phyloP scores from a whole-genome alignment of 2,329 filamentous ascomycete genomes.

The Penicillium sp. region DNA sequence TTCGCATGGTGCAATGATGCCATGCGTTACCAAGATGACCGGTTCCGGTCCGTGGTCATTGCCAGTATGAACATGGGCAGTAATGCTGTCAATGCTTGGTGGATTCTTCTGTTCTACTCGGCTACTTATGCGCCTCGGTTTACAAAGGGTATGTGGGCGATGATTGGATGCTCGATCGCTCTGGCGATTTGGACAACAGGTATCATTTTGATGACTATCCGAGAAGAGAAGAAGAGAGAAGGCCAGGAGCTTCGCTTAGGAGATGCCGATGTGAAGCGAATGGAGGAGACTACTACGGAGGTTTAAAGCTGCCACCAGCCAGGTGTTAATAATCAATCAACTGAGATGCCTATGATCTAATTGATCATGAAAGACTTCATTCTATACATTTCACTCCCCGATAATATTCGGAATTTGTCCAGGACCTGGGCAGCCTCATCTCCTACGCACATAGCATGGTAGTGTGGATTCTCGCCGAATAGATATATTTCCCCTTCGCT shows the following conservation, averaged over 20 bases:
- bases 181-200: constrained; percentile 26
- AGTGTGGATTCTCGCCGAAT: too few species aligned
- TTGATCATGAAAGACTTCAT: too few species aligned
- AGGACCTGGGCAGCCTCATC: too few species aligned
- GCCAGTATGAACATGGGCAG: constrained; percentile 74
- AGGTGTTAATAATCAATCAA: neutral
- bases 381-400: neutral
- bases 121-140: constrained; percentile 71
- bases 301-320: neutral
- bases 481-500: too few species aligned
- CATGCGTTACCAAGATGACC: constrained; percentile 67
- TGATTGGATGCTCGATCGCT: constrained; percentile 32
- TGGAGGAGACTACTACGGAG: constrained; percentile 2
- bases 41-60: constrained; percentile 69
- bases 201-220: constrained; percentile 23
- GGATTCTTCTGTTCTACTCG: constrained; percentile 73
- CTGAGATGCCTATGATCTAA: neutral
- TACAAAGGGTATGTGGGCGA: constrained; percentile 54
- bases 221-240: constrained; percentile 19
- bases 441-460: too few species aligned
- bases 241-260: neutral
- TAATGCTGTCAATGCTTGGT: constrained; percentile 74
- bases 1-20: constrained; percentile 79
- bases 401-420: too few species aligned
- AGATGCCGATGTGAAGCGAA: neutral